Evolutionary conservation across 2,329 filamentous ascomycete genomes (phyloP), one percentile per base, ranked within the genome.

Genomic region (Hymenoscyphus infarciens): DNA sequence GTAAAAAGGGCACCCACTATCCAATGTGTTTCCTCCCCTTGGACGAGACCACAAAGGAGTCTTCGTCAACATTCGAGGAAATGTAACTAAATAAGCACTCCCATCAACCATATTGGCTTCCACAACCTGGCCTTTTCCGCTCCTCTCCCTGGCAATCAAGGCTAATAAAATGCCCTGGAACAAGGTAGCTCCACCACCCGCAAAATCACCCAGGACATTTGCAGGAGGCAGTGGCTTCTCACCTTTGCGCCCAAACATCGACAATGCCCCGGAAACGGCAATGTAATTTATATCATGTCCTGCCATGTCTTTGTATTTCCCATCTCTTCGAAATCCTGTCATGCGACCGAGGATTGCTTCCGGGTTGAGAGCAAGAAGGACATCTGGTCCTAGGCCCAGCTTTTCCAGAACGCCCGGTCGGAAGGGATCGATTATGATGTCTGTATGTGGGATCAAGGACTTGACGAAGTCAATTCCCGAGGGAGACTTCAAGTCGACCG

Each of bases 101-200:
- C 94, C 94, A 77, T 98, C 94, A 13, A 97, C 94, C 94, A 98
- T 98, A 75, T 96, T 97, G 16, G 91, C 91, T 77, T 97, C 92
- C 8, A 98, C 92, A 13, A 97, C 88, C 77, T 97, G 94, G 0
- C 94, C 94, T 1, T 77, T 78, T 0, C 91, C 91, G 0, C 81
- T 87, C 53, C 76, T 78, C 57, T 81, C 78, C 38, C 92, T 80
- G 15, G 86, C 82, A 10, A 96, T 71, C 63, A 98, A 76, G 0
- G 95, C 94, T 22, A 97, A 80, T 61, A 97, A 75, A 4, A 98
- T 86, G 0, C 93, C 94, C 63, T 92, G 80, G 71, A 95, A 91
- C 52, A 95, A 87, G 67, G 87, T 87, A 0, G 89, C 87, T 38
- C 94, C 94, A 22, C 94, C 94, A 35, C 92, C 94, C 0, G 91